A percentile compares a stretch with the other conserved stretches of the same genome.
phyloP scores from a whole-genome alignment of 2,329 filamentous ascomycete species.

The Waltergamsia citrina region DNA sequence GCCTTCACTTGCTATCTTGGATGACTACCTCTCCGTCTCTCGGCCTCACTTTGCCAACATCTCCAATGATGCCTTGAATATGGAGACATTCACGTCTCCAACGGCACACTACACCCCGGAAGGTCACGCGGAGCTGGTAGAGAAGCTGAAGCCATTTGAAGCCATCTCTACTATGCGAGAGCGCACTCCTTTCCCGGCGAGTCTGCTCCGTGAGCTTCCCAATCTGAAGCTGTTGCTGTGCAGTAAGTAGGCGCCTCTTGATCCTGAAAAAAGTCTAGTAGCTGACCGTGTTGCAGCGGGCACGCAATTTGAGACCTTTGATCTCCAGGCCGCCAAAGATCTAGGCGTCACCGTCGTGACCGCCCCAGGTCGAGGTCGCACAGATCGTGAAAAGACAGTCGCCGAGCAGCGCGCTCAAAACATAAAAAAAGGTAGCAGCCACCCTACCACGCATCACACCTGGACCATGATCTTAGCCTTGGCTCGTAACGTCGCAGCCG shows the following conservation, averaged over 20 bases:
- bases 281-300: slow-evolving; percentile 25
- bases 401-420: slow-evolving; percentile 5
- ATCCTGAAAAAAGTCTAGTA: not conserved
- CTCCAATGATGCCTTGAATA: slow-evolving; percentile 30
- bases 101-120: slow-evolving; percentile 51
- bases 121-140: slow-evolving; percentile 46
- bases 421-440: slow-evolving; percentile 21
- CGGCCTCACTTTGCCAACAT: slow-evolving; percentile 43
- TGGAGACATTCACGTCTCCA: slow-evolving; percentile 37
- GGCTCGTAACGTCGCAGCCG: slow-evolving; percentile 46
- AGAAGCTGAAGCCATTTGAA: slow-evolving; percentile 47
- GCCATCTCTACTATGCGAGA: slow-evolving; percentile 54
- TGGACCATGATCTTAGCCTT: slow-evolving; percentile 48
- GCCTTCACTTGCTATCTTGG: slow-evolving; percentile 47
- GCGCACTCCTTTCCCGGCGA: slow-evolving; percentile 49
- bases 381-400: slow-evolving; percentile 8
- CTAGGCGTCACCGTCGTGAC: slow-evolving; percentile 41
- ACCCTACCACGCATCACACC: slow-evolving; percentile 45
- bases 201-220: slow-evolving; percentile 44
- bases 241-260: slow-evolving; percentile 15
- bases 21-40: slow-evolving; percentile 60
- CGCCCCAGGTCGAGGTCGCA: slow-evolving; percentile 26
- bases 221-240: slow-evolving; percentile 55
- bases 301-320: slow-evolving; percentile 49
- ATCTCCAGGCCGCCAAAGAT: slow-evolving; percentile 39